Conservation (phyloP, 2,329 filamentous ascomycete species). For the Penicillium polonicum region DNA sequence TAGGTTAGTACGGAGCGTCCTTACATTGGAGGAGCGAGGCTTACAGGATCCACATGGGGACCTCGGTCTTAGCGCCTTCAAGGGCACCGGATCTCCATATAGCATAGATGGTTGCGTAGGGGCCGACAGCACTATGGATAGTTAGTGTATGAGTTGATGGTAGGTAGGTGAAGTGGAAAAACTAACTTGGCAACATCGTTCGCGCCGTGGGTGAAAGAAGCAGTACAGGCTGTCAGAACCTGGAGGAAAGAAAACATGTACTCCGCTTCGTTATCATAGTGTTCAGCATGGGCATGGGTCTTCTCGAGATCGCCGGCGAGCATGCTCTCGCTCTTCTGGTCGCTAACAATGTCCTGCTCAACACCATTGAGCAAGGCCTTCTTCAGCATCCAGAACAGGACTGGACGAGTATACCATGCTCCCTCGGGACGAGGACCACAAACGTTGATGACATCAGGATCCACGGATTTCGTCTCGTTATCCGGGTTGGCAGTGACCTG, state of each 20-base stretch:
- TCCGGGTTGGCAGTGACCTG: background rate
- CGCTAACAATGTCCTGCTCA: background rate
- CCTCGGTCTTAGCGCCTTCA: conserved; percentile 34
- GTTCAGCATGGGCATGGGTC: background rate
- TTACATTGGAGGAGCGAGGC: background rate
- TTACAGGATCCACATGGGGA: conserved; percentile 19
- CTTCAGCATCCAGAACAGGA: background rate
- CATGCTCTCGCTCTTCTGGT: background rate
- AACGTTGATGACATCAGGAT: background rate
- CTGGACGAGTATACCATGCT: background rate
- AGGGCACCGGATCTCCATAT: conserved; percentile 37
- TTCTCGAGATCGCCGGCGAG: background rate
- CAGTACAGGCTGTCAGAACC: background rate
- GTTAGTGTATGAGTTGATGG: background rate
- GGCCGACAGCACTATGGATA: conserved; percentile 34
- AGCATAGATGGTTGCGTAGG: conserved; percentile 33
- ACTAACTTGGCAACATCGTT: conserved; percentile 45
- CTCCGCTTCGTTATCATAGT: background rate
- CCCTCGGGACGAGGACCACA: background rate
- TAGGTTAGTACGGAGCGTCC: background rate
- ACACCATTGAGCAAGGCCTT: background rate
- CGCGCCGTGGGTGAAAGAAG: conserved; percentile 38
- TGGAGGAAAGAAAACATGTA: conserved; percentile 1
- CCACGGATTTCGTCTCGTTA: background rate
- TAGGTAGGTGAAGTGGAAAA: background rate